These are phyloP conservation scores for Astragalus membranaceus DNA, from an alignment of 306 rosid genomes.

Conservation along the genomic window DNA sequence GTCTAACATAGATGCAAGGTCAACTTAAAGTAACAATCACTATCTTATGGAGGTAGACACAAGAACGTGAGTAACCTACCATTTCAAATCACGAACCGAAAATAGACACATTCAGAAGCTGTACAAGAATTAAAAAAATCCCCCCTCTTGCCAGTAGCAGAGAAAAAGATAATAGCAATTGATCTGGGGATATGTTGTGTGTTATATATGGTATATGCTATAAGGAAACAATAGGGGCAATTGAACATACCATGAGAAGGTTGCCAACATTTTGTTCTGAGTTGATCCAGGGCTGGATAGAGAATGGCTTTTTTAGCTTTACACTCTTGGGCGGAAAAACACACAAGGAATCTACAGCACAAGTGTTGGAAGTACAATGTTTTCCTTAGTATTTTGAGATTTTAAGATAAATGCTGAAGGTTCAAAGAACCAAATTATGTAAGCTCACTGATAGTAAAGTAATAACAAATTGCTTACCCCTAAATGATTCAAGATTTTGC, in stretches of 20 bases:
- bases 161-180: neutral
- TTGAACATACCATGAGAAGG: constrained; percentile 78
- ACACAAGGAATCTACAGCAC: constrained; percentile 54
- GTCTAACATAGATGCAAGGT: neutral
- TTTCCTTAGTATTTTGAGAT: constrained; percentile 6
- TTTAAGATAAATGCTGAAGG: neutral
- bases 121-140: neutral
- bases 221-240: neutral
- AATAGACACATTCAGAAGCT: constrained; percentile 1
- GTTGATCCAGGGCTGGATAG: constrained; percentile 78
- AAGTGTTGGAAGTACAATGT: constrained; percentile 17
- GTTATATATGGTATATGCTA: neutral
- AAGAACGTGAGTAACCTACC: neutral
- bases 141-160: neutral
- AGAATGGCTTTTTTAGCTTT: constrained; percentile 70
- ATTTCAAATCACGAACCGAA: neutral
- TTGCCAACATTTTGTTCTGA: constrained; percentile 87
- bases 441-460: neutral
- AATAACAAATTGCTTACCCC: constrained; percentile 42
- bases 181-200: neutral
- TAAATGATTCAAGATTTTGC: constrained; percentile 78
- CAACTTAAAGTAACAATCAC: constrained; percentile 5
- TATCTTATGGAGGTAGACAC: neutral
- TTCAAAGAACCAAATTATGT: neutral
- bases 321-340: constrained; percentile 74